These are phyloP conservation scores for Paracoccidioides brasiliensis DNA, from an alignment of 2,329 filamentous ascomycete species.

Conservation along the genomic window DNA sequence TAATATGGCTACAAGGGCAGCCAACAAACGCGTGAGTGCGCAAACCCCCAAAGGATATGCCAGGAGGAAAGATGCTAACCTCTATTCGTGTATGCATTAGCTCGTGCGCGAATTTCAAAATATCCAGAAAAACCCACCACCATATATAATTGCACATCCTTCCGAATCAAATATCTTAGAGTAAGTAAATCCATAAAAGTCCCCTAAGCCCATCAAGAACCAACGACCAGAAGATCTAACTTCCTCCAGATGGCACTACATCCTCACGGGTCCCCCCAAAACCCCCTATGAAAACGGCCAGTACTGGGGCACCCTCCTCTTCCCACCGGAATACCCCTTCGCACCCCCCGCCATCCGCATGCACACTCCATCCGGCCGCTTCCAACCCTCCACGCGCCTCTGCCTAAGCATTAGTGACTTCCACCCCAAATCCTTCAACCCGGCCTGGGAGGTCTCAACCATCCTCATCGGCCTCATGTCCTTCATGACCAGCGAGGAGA, in stretches of 20 bases:
- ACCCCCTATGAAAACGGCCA: conserved; percentile 92
- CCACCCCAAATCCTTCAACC: conserved; percentile 95
- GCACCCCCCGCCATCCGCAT: conserved; percentile 95
- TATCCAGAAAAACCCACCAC: conserved; percentile 63
- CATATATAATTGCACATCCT: conserved; percentile 78
- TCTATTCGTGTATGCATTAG: conserved; percentile 18
- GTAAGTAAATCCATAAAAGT: conserved; percentile 35
- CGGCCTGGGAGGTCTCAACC: conserved; percentile 94
- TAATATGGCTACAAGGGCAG: conserved; percentile 57
- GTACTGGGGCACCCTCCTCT: conserved; percentile 95
- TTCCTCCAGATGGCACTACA: conserved; percentile 67
- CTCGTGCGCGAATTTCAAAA: conserved; percentile 52
- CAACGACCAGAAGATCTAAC: conserved; percentile 8
- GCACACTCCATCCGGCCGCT: conserved; percentile 93
- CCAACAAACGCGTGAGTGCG: conserved; percentile 52
- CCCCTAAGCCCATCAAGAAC: not conserved
- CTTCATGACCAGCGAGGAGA: conserved; percentile 98
- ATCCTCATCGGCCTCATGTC: conserved; percentile 87
- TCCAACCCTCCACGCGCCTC: conserved; percentile 80
- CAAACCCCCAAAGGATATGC: conserved; percentile 7
- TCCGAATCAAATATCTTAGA: conserved; percentile 87
- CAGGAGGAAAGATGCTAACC: conserved; percentile 3
- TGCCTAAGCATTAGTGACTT: conserved; percentile 96
- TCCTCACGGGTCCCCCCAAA: conserved; percentile 84
- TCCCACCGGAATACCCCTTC: conserved; percentile 93